Percentiles rank a stretch among this genome's conserved stretches.
Conservation (phyloP, 2,329 filamentous ascomycete species). For the Capronia americana region DNA sequence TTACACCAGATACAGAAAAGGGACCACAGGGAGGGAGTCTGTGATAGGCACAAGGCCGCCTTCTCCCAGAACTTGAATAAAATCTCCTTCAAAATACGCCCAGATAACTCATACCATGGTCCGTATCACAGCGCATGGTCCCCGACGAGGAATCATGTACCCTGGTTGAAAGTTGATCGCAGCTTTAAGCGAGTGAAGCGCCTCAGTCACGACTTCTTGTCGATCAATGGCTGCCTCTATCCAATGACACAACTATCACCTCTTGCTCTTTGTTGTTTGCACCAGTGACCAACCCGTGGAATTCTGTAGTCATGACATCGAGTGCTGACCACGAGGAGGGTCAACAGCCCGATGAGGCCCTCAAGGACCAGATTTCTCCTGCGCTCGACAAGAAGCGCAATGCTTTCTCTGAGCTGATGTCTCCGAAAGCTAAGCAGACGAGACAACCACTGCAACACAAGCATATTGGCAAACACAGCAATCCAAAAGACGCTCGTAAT, state of each 20-base stretch:
- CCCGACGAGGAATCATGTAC: neutral
- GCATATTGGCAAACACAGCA: slow-evolving; percentile 25
- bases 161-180: neutral
- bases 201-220: neutral
- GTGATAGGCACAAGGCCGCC: slow-evolving; percentile 9
- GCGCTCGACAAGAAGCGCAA: slow-evolving; percentile 30
- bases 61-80: slow-evolving; percentile 20
- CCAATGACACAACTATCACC: neutral
- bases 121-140: neutral
- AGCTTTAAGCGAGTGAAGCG: neutral
- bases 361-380: slow-evolving; percentile 5
- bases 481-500: slow-evolving; percentile 31
- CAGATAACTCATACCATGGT: neutral
- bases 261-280: neutral
- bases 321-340: neutral
- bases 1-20: slow-evolving; percentile 19
- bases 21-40: neutral
- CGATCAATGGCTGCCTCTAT: neutral
- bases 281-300: neutral
- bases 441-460: slow-evolving; percentile 29
- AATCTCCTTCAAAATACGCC: neutral
- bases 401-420: slow-evolving; percentile 61
- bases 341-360: slow-evolving; percentile 4
- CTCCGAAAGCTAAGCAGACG: slow-evolving; percentile 54
- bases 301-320: slow-evolving; percentile 7